A percentile compares a stretch with the other conserved stretches of the same genome.
These are phyloP conservation scores for Trametes gibbosa DNA, from an alignment of 768 basidiomycete species.

Conservation along the genomic window DNA sequence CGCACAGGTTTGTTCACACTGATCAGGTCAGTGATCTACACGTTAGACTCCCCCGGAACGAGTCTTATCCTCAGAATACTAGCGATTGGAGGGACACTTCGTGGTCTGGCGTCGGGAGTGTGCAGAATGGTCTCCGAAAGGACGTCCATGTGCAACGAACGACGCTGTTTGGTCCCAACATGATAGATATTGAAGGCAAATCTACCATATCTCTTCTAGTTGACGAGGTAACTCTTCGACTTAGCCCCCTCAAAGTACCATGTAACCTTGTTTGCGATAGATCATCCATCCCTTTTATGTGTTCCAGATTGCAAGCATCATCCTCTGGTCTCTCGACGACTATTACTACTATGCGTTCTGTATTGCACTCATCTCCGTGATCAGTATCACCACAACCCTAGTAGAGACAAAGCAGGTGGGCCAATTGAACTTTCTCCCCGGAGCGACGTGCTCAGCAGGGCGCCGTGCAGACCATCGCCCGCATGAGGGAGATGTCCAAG, in stretches of 20 bases:
- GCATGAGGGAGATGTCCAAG: conserved; percentile 96
- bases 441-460: neutral
- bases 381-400: conserved; percentile 82
- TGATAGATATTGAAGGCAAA: conserved; percentile 89
- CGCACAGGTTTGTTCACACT: conserved; percentile 78
- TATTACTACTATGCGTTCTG: conserved; percentile 98
- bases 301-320: conserved; percentile 94
- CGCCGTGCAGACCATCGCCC: conserved; percentile 66
- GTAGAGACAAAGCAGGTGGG: conserved; percentile 87
- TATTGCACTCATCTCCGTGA: conserved; percentile 85
- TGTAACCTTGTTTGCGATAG: conserved; percentile 34
- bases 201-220: conserved; percentile 72
- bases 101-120: conserved; percentile 60
- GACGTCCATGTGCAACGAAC: conserved; percentile 59
- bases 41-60: neutral
- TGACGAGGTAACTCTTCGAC: conserved; percentile 67
- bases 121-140: conserved; percentile 63
- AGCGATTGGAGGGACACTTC: conserved; percentile 90
- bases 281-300: conserved; percentile 98
- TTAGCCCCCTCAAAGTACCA: neutral
- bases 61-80: neutral
- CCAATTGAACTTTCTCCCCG: neutral
- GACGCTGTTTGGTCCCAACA: conserved; percentile 77
- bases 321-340: conserved; percentile 92
- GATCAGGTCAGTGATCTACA: conserved; percentile 55